Evolutionary conservation across 768 basidiomycete species (phyloP).

Genomic region (Lactarius sp.): DNA sequence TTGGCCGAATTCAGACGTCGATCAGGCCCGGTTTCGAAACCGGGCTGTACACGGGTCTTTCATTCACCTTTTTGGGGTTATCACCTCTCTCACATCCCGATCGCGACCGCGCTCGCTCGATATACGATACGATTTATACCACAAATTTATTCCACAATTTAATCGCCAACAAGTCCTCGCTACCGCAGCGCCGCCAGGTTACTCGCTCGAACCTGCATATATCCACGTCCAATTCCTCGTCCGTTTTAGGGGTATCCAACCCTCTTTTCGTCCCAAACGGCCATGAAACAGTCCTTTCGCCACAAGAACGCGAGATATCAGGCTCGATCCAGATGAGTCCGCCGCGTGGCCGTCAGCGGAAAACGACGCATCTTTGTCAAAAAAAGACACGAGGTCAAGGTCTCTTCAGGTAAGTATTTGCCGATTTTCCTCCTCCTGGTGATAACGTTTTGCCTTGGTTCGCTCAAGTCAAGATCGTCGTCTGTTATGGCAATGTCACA

Average conservation of each 20-base stretch:
- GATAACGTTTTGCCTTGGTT: background rate
- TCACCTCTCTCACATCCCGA: background rate
- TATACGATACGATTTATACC: background rate
- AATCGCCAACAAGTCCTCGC: background rate
- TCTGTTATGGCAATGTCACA: no score
- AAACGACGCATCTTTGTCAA: constrained; percentile 2
- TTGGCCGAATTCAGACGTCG: no score
- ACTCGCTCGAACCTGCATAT: background rate
- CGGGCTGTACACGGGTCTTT: no score
- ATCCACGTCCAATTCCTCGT: background rate
- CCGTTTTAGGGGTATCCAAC: background rate
- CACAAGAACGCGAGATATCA: constrained; percentile 23
- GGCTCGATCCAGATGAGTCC: constrained; percentile 13
- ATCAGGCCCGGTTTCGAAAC: no score
- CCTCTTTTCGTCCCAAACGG: background rate
- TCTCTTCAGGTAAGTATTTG: background rate
- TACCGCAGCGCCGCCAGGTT: background rate
- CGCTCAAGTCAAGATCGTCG: background rate
- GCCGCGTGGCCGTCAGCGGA: background rate
- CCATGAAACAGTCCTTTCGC: constrained; percentile 2
- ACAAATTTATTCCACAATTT: background rate
- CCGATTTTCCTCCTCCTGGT: background rate
- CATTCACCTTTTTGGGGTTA: background rate
- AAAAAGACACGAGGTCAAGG: background rate
- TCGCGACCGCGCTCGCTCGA: background rate